Evolutionary conservation across 371 early-diverging fungal species (phyloP).

Genomic region (Coemansia sp.): DNA sequence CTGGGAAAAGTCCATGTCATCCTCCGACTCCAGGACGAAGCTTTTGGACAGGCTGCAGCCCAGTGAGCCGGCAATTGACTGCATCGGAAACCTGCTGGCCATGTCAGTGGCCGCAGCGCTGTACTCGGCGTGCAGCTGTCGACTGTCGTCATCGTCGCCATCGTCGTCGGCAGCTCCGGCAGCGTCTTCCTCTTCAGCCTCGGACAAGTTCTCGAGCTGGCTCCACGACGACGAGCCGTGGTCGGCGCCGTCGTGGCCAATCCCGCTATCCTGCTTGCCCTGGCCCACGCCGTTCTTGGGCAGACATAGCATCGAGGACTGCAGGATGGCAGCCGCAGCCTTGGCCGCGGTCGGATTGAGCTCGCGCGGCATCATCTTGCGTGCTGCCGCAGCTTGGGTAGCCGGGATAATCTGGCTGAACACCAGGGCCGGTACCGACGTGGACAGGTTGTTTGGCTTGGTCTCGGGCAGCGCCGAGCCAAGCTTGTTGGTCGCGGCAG

Average conservation of each 20-base stretch:
- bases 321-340: constrained; percentile 50
- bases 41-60: constrained; percentile 35
- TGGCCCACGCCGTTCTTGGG: constrained; percentile 49
- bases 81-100: constrained; percentile 41
- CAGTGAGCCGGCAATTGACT: constrained; percentile 27
- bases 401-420: constrained; percentile 54
- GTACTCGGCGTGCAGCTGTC: constrained; percentile 7
- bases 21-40: constrained; percentile 26
- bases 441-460: constrained; percentile 37
- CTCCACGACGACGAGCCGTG: constrained; percentile 12
- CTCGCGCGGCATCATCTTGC: constrained; percentile 55
- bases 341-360: constrained; percentile 48
- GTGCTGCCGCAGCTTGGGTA: constrained; percentile 53
- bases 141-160: not conserved
- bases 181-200: constrained; percentile 32
- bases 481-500: not conserved
- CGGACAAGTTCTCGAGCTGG: constrained; percentile 40
- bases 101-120: constrained; percentile 25
- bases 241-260: not conserved
- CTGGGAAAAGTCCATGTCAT: constrained; percentile 36
- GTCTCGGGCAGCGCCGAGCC: not conserved
- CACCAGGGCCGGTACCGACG: constrained; percentile 51
- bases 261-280: constrained; percentile 35
- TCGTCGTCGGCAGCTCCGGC: too few species aligned
- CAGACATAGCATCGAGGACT: constrained; percentile 47